Evolutionary conservation across 139 green algal species (phyloP).

Genomic region (Chlorella sp.): DNA sequence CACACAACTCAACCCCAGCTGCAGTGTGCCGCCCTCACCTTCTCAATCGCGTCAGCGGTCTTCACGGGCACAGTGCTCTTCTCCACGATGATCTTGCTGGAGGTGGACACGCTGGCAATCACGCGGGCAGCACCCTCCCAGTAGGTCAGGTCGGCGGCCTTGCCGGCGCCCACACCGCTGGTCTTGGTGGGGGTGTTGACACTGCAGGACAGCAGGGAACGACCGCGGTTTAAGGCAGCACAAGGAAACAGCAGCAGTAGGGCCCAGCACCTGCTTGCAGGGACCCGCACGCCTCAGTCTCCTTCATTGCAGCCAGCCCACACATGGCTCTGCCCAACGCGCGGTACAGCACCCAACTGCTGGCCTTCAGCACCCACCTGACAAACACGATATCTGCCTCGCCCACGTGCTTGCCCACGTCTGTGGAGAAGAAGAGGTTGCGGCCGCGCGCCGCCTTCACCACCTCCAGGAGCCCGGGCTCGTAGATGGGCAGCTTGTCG

Average conservation of each 20-base stretch:
- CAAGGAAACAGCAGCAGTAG: not conserved
- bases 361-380: conserved; percentile 49
- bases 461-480: conserved; percentile 95
- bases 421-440: conserved; percentile 98
- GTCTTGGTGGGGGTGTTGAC: conserved; percentile 99
- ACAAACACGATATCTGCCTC: conserved; percentile 99
- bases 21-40: conserved; percentile 68
- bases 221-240: too few relatives aligned
- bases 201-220: conserved; percentile 40
- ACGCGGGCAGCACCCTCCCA: conserved; percentile 97
- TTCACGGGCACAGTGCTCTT: conserved; percentile 99
- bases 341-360: too few relatives aligned
- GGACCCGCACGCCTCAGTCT: not conserved
- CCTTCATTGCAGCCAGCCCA: not conserved
- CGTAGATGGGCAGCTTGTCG: conserved; percentile 98
- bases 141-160: conserved; percentile 98
- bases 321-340: too few relatives aligned
- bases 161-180: conserved; percentile 93
- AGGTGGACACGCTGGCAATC: conserved; percentile 88
- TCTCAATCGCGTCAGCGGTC: conserved; percentile 98
- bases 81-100: conserved; percentile 98
- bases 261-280: not conserved
- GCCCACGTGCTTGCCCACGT: conserved; percentile 92
- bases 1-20: too few relatives aligned
- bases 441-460: conserved; percentile 79